phyloP scores from a whole-genome alignment of 2,329 filamentous ascomycete genomes.

The Colletotrichum costaricense region DNA sequence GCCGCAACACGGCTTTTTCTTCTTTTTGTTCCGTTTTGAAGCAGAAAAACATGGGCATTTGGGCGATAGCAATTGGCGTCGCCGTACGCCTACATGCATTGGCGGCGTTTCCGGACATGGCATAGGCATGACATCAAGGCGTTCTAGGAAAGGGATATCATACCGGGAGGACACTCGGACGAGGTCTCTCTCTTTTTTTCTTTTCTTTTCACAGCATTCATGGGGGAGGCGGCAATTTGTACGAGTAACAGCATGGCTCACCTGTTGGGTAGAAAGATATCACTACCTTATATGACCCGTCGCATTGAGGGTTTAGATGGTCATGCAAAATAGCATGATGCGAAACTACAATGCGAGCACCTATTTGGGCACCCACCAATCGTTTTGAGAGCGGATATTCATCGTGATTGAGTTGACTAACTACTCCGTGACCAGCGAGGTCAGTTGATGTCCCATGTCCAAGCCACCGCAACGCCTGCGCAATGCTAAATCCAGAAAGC shows the following conservation, averaged over 20 bases:
- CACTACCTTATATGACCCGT: not conserved
- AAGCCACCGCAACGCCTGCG: constrained; percentile 21
- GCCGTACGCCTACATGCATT: constrained; percentile 23
- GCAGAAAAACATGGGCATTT: constrained; percentile 1
- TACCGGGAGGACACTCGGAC: constrained; percentile 10
- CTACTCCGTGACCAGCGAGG: not conserved
- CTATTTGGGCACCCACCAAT: too few relatives aligned
- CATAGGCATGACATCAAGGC: constrained; percentile 22
- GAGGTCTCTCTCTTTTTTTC: constrained; percentile 1
- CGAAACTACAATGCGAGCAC: not conserved
- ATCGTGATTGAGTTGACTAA: not conserved
- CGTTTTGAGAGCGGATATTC: not conserved
- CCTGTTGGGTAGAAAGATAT: not conserved
- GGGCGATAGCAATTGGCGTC: constrained; percentile 15
- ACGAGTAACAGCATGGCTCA: not conserved
- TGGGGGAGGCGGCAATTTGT: constrained; percentile 17
- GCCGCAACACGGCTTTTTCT: not conserved
- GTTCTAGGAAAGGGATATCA: constrained; percentile 14
- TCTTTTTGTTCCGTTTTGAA: not conserved
- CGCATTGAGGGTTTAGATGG: not conserved
- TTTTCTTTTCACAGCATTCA: constrained; percentile 6
- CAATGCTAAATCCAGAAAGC: constrained; percentile 18
- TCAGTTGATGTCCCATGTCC: not conserved
- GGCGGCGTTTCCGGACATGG: constrained; percentile 24
- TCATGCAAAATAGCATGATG: not conserved